Conservation (phyloP, 2,329 filamentous ascomycete genomes). For the Fusarium pseudonygamai region DNA sequence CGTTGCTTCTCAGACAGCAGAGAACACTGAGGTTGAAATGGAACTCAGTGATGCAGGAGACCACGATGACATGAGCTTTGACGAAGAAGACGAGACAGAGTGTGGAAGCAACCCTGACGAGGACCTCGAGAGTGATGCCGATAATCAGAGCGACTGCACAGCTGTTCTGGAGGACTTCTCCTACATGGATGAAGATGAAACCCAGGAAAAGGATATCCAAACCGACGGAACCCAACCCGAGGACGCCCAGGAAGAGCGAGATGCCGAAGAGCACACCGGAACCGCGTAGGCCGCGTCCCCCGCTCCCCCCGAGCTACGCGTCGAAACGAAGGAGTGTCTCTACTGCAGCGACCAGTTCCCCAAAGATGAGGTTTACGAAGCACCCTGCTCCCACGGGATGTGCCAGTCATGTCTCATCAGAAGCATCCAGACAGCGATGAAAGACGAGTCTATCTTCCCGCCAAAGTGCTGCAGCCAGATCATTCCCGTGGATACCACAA, state of each 20-base stretch:
- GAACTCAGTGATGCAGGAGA: rapidly evolving
- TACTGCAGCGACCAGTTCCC: rapidly evolving
- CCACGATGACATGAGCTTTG: rapidly evolving
- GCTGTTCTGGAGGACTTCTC: not conserved
- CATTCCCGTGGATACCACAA: rapidly evolving
- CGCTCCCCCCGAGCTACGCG: rapidly evolving
- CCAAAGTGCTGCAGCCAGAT: not conserved
- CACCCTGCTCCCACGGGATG: not conserved
- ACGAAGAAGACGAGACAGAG: rapidly evolving
- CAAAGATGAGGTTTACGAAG: not conserved
- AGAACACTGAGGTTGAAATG: not conserved
- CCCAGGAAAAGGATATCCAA: rapidly evolving
- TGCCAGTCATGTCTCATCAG: not conserved
- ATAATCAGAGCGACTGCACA: rapidly evolving
- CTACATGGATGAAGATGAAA: rapidly evolving
- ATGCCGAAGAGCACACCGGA: not conserved
- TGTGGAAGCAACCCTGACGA: rapidly evolving
- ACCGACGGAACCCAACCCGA: rapidly evolving
- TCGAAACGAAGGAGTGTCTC: not conserved
- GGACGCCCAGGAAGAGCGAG: not conserved
- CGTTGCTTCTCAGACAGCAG: rapidly evolving
- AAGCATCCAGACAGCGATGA: not conserved
- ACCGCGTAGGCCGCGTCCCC: rapidly evolving
- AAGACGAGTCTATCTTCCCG: rapidly evolving
- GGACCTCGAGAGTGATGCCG: rapidly evolving